Conservation (phyloP, 1,139 yeast species). For the Kluyveromyces sp. region DNA sequence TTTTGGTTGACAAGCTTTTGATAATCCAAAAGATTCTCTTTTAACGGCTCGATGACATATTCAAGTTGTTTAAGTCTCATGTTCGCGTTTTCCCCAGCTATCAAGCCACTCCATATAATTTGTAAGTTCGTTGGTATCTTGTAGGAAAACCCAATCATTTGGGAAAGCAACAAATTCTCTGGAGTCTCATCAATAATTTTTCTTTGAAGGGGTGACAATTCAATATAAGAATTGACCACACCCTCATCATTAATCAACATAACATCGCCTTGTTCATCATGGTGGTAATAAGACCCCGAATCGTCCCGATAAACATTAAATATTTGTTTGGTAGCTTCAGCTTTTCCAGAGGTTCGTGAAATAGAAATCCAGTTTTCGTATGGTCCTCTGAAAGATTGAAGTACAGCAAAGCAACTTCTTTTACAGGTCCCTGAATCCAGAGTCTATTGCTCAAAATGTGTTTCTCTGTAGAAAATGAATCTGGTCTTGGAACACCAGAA, state of each 20-base stretch:
- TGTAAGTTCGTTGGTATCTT: conserved; percentile 50
- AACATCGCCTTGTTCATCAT: conserved; percentile 18
- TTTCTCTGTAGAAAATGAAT: conserved; percentile 35
- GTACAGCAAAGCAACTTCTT: conserved; percentile 46
- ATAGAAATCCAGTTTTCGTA: conserved; percentile 30
- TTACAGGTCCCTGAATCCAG: conserved; percentile 91
- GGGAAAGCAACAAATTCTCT: conserved; percentile 43
- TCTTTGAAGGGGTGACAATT: conserved; percentile 45
- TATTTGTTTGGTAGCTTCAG: conserved; percentile 24
- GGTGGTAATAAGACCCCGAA: conserved; percentile 16
- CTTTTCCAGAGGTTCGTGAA: conserved; percentile 18
- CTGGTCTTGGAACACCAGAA: conserved; percentile 60
- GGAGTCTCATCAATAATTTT: conserved; percentile 64
- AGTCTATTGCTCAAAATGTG: conserved; percentile 45
- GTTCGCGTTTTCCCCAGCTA: conserved; percentile 72
- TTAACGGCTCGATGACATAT: conserved; percentile 46
- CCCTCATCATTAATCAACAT: conserved; percentile 38
- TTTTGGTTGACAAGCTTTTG: background rate
- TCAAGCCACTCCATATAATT: conserved; percentile 60
- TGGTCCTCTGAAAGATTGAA: conserved; percentile 34
- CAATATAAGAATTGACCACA: conserved; percentile 25
- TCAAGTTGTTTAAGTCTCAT: conserved; percentile 56
- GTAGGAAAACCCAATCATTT: conserved; percentile 65
- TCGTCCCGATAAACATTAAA: conserved; percentile 15
- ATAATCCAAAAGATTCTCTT: background rate